These are phyloP conservation scores for Fusarium buharicum DNA, from an alignment of 2,329 filamentous ascomycete genomes.

Conservation along the genomic window DNA sequence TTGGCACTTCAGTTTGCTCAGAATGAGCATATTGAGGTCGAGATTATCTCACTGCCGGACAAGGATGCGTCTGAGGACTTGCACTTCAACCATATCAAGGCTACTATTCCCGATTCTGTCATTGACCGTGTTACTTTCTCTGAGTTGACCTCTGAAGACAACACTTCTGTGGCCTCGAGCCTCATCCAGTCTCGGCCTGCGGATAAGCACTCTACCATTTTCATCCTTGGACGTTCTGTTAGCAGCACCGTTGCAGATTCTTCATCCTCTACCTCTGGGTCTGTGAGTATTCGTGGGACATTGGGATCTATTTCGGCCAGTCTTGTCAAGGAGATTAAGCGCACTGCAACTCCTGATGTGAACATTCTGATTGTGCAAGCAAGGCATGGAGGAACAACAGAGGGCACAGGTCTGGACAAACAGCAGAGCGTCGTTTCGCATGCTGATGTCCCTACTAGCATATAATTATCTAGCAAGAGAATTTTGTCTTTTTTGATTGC, in stretches of 20 bases:
- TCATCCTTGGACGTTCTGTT: conserved; percentile 18
- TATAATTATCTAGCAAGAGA: background rate
- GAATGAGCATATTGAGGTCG: too few species aligned
- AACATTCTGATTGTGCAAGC: conserved; percentile 21
- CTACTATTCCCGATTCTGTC: too few species aligned
- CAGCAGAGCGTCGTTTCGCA: conserved; percentile 9
- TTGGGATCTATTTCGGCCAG: conserved; percentile 12
- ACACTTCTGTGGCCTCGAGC: too few species aligned
- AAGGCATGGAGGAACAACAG: background rate
- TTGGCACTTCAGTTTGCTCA: too few species aligned
- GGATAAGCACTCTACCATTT: conserved; percentile 17
- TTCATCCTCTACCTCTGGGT: conserved; percentile 1
- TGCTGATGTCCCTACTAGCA: background rate
- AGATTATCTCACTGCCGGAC: too few species aligned
- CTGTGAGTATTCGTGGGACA: background rate
- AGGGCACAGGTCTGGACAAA: background rate
- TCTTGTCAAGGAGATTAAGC: conserved; percentile 16
- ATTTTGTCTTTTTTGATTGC: too few species aligned
- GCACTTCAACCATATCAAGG: too few species aligned
- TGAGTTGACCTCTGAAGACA: too few species aligned
- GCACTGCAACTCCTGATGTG: background rate
- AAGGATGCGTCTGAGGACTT: too few species aligned
- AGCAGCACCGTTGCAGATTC: background rate
- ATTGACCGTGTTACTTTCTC: too few species aligned
- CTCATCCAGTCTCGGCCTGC: conserved; percentile 4